Evolutionary conservation across 768 basidiomycete species (phyloP), one percentile per base, ranked within the genome.

Genomic region (Mycena indigotica): DNA sequence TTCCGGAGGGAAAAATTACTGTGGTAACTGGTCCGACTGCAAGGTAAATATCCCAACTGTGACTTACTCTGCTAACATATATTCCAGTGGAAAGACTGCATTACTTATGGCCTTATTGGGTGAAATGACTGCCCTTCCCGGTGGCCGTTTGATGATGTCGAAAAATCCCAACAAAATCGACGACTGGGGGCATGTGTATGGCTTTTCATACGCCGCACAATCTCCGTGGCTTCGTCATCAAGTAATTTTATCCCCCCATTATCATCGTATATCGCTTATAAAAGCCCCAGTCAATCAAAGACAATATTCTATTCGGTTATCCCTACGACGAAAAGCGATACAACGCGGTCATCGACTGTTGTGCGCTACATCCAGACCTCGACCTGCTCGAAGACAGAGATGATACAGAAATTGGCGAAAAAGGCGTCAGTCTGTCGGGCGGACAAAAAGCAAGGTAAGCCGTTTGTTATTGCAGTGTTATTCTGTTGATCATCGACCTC

Each of bases 351-450:
- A 69, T 95, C n/a, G 87, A 93, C 51, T 88, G 85, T 15, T 98
- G 95, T 66, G 94, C 93, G 1, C 71, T 98, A 52, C 74, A 69
- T 26, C 84, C 89, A 0, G 96, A 98, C 75, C 71, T 98, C 55
- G 83, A 88, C 4, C 81, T 94, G 12, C 71, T 98, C 1, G 91
- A 95, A 55, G 87, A 95, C 65, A 96, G 96, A 0, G 94, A 93
- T 66, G 75, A 72, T 53, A 94, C 92, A 1, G 89, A 93, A 72
- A 91, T 95, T 62, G 93, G 93, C 15, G 86, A 85, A 15, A 77
- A 85, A 78, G 82, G 49, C 13, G 76, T 92, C 16, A 88, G 82
- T 69, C 72, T 92, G 60, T 88, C 86, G 29, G 91, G 91, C 28
- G 91, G 91, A 5, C 91, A 93, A 72, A 93, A 93, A 70, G 88